A percentile compares a stretch with the other conserved stretches of the same genome.
Conservation (phyloP, 2,329 filamentous ascomycete species). For the Chalaropsis ovoidea region DNA sequence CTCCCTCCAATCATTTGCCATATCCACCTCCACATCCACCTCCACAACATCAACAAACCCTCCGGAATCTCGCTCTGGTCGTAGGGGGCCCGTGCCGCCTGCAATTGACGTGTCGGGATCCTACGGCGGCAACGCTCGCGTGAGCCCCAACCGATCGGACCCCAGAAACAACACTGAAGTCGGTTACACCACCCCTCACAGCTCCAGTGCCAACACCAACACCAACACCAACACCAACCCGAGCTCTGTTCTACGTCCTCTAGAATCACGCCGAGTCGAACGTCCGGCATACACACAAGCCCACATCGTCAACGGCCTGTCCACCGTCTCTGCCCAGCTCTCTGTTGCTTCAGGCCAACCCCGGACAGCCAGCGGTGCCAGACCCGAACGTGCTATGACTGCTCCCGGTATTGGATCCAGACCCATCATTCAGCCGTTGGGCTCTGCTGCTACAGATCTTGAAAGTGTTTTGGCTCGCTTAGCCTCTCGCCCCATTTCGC, state of each 20-base stretch:
- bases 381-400: slow-evolving; percentile 24
- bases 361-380: slow-evolving; percentile 9
- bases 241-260: not conserved
- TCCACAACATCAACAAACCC: not conserved
- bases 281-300: slow-evolving; percentile 20
- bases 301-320: slow-evolving; percentile 22
- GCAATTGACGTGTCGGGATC: slow-evolving; percentile 41
- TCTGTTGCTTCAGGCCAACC: slow-evolving; percentile 23
- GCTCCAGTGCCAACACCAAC: not conserved
- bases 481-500: slow-evolving; percentile 22
- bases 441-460: slow-evolving; percentile 16
- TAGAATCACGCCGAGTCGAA: slow-evolving; percentile 11
- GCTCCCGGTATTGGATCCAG: slow-evolving; percentile 19
- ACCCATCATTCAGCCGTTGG: slow-evolving; percentile 14
- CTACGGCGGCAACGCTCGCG: slow-evolving; percentile 32
- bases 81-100: slow-evolving; percentile 8
- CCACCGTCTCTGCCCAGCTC: slow-evolving; percentile 20
- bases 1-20: not conserved
- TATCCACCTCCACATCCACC: not conserved
- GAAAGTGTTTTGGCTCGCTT: slow-evolving; percentile 1
- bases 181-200: not conserved
- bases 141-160: not conserved
- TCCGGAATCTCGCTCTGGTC: slow-evolving; percentile 3
- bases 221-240: slow-evolving; percentile 1
- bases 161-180: not conserved